Base-by-base conservation (phyloP, 192 early-diverging fungal species). In the Coemansia sp. region DNA sequence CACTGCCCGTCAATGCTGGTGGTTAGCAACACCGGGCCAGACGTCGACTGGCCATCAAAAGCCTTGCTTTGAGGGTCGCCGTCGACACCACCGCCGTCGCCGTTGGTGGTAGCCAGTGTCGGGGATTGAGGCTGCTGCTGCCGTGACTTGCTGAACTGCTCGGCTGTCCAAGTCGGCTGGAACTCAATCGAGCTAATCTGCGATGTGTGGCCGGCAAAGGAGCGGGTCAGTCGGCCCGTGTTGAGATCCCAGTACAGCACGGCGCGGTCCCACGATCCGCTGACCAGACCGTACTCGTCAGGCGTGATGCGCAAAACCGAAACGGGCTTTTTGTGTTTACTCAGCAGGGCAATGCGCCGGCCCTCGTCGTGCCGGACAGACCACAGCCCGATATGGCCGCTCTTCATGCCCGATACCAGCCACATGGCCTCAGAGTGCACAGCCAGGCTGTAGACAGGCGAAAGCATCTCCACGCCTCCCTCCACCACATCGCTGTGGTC, bases 301-400 rank as follows among this genome's bases (percentile, higher is more conserved):
- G 90, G 89, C 8, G 86, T 81, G 21, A 93, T 84, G 37, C 79
- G 81, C 17, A 98, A 59, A 1, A 87, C 83, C 0, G 95, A 94
- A 3, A 98, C 95, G 3, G 92, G 86, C 15, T 78, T 83, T 10
- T 72, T 85, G 53, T 99, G 97, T 42, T 86, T 80, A 25, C 81
- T 66, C 27, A 99, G 80, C 1, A 91, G 81, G 58, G 92, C 82
- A 36, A 93, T 87, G 33, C 90, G 88, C 23, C 81, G 81, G 4
- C 95, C 97, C 77, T 99, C 97, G 53, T 99, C 93, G 56, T 97
- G 92, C 31, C 95, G 79, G 3, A 95, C 84, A 1, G 86, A 85
- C 80, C 83, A 91, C 23, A 99, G 63, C 49, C 90, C 92, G 22
- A 99, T 89, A 6, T 80, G 68, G 3, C 95, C 93, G 53, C 82